These are phyloP conservation scores for Fragilaria crotonensis DNA, from an alignment of 108 stramenopile species.

Conservation along the genomic window DNA sequence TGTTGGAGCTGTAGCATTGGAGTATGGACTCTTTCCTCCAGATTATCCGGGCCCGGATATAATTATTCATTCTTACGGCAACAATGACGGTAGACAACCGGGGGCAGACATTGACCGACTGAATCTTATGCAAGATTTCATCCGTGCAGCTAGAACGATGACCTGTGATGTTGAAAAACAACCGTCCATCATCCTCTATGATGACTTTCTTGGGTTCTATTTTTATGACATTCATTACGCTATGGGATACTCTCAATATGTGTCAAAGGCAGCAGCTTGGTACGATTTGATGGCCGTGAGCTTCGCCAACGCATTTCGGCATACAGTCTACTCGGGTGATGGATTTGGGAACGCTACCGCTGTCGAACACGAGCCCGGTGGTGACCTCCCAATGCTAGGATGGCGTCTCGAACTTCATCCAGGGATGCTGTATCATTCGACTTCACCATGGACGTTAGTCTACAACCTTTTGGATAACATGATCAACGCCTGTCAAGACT, in stretches of 20 bases:
- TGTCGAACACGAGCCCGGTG: constrained; percentile 40
- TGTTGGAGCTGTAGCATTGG: constrained; percentile 51
- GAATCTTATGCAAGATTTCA: neutral
- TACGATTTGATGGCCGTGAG: constrained; percentile 63
- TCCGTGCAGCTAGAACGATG: neutral
- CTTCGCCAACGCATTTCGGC: constrained; percentile 66
- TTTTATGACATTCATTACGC: constrained; percentile 48
- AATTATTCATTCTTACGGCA: constrained; percentile 70
- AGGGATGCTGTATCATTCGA: constrained; percentile 67
- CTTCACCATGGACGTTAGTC: constrained; percentile 47
- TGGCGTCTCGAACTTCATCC: constrained; percentile 70
- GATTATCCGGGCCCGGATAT: constrained; percentile 61
- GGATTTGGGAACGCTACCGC: neutral
- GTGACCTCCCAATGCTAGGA: constrained; percentile 55
- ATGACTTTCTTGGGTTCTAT: constrained; percentile 45
- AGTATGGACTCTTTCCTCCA: constrained; percentile 60
- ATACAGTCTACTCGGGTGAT: constrained; percentile 55
- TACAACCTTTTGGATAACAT: constrained; percentile 59
- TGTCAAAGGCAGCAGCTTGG: constrained; percentile 54
- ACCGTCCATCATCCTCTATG: neutral
- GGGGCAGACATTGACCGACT: neutral
- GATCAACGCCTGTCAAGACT: neutral
- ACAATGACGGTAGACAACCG: constrained; percentile 23
- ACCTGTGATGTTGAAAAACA: neutral
- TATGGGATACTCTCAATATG: constrained; percentile 41